Conservation (phyloP, 1,139 yeast species). For the Suhomyces anneliseae region DNA sequence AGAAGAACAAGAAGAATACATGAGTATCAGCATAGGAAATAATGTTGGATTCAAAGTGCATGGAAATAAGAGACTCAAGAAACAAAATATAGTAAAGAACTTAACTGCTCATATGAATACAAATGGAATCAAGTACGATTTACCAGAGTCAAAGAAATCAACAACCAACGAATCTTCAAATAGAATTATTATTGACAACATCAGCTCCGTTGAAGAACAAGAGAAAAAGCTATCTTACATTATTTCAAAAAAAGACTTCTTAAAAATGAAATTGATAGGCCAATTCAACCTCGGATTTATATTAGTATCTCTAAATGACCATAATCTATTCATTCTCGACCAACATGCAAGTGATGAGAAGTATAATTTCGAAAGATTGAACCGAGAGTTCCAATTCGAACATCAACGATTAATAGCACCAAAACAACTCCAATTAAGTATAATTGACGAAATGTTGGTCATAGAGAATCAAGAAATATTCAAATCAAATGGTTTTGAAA, state of each 20-base stretch:
- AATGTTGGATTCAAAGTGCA: conserved; percentile 15
- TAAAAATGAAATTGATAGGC: conserved; percentile 75
- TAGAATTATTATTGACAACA: conserved; percentile 19
- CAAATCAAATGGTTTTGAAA: conserved; percentile 71
- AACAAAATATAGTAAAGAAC: conserved; percentile 13
- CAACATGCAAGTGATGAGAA: conserved; percentile 99
- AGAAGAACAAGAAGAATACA: conserved; percentile 5
- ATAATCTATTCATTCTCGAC: conserved; percentile 80
- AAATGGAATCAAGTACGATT: not conserved
- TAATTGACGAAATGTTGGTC: conserved; percentile 75
- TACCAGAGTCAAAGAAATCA: not conserved
- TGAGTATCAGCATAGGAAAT: conserved; percentile 18
- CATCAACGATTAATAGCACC: conserved; percentile 74
- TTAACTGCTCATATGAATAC: not conserved
- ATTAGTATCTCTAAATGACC: conserved; percentile 49
- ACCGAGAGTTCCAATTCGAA: conserved; percentile 49
- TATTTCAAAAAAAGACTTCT: conserved; percentile 64
- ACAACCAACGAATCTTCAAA: not conserved
- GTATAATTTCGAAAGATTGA: conserved; percentile 76
- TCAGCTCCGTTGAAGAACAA: conserved; percentile 39
- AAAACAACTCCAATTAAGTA: conserved; percentile 59
- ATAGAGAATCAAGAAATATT: conserved; percentile 59
- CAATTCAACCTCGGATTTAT: conserved; percentile 94
- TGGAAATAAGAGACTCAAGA: conserved; percentile 11
- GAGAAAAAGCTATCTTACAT: conserved; percentile 54